Base-by-base conservation (phyloP, 305 asterid genomes). In the Salvia sclarea region DNA sequence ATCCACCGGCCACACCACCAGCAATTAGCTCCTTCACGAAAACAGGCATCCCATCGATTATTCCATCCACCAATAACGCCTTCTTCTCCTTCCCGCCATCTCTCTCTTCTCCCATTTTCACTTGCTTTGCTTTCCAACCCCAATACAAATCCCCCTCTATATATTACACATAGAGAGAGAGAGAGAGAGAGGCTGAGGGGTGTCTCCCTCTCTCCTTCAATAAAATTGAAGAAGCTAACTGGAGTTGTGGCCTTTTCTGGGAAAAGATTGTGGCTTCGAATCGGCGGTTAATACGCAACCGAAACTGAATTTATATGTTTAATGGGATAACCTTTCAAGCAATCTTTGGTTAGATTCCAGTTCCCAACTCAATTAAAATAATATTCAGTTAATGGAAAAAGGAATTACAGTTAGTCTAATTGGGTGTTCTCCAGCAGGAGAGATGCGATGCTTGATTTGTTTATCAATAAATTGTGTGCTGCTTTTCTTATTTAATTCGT, bases 1-100 rank as follows among this genome's bases (percentile, higher is more conserved):
- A 61, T 43, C 98, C 98, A 59, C 98, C 98, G 60, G 98, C 96
- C 12, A 88, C 80, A 0, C 98, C 98, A 17, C 98, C 97, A 6
- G 98, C 96, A 71, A 90, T 83, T 43, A 90, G 77, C 77, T 92
- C 98, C 73, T 88, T 90, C 6, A 84, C 97, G 50, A 86, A 83
- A 61, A 84, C 74, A 52, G 98, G 98, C 83, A 74, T 81, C 13
- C 85, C 86, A 14, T 76, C 83, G 1, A 88, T 78, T 6, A 89
- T 50, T 63, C 82, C 85, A 75, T 83, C 81, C 76, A 53, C 40
- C 73, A 61, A 54, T 49, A 16, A 48, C 3, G 59, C 20, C 73
- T 24, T 50, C 69, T 74, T 35, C 61, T 31, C 18, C 53, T 70
- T 75, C 10, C 71, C 75, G n/a, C 72, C 82, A 54, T 80, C 84